These are phyloP conservation scores for Pythium chondricola DNA, from an alignment of 352 stramenopile species.

Conservation along the genomic window DNA sequence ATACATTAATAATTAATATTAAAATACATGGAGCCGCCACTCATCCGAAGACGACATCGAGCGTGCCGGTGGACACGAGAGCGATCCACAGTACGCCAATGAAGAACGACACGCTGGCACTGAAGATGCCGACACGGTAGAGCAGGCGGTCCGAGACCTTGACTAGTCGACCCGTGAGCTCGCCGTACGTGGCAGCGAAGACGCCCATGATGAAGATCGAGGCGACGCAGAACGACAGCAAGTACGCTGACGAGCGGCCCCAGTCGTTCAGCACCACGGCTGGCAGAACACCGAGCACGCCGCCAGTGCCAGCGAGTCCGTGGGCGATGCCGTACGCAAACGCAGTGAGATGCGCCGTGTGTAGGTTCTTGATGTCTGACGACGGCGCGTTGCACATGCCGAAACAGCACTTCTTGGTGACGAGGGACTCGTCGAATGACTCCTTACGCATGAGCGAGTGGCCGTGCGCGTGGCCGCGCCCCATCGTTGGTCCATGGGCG, in stretches of 20 bases:
- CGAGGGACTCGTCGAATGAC: slow-evolving; percentile 28
- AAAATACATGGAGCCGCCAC: no score
- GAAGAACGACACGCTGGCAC: slow-evolving; percentile 26
- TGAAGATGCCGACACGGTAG: slow-evolving; percentile 36
- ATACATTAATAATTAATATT: no score
- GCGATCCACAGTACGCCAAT: slow-evolving; percentile 44
- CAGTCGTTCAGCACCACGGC: slow-evolving; percentile 57
- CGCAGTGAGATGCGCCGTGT: slow-evolving; percentile 30
- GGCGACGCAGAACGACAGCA: slow-evolving; percentile 65
- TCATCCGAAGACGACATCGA: slow-evolving; percentile 37
- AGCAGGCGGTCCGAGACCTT: slow-evolving; percentile 22
- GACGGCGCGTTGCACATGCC: slow-evolving; percentile 28
- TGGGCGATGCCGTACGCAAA: slow-evolving; percentile 62
- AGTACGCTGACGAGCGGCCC: slow-evolving; percentile 42
- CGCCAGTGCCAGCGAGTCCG: slow-evolving; percentile 49
- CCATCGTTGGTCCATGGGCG: neutral
- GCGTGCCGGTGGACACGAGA: slow-evolving; percentile 29
- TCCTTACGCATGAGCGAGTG: slow-evolving; percentile 12
- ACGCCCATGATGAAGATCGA: slow-evolving; percentile 72
- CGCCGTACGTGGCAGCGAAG: slow-evolving; percentile 61
- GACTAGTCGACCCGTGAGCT: slow-evolving; percentile 23
- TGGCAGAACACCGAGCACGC: slow-evolving; percentile 61
- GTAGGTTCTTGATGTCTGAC: slow-evolving; percentile 36
- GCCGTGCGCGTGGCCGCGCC: neutral
- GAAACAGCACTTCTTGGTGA: slow-evolving; percentile 36